These are phyloP conservation scores for Aspergillus niger DNA, from an alignment of 2,329 filamentous ascomycete species.

Conservation along the genomic window DNA sequence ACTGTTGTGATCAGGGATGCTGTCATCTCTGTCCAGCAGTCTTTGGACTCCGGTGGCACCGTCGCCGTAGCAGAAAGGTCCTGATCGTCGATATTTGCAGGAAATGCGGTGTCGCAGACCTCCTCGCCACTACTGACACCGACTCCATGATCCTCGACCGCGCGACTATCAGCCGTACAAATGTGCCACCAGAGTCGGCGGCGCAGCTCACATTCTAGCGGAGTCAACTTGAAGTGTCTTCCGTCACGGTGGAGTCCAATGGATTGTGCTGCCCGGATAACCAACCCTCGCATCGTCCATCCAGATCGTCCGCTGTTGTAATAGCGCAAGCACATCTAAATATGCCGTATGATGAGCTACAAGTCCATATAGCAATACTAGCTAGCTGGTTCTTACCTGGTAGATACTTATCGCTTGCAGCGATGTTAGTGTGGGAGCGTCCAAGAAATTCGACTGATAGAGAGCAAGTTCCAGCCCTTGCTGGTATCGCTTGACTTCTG, in stretches of 20 bases:
- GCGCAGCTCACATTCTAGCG: slow-evolving; percentile 58
- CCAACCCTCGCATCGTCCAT: slow-evolving; percentile 56
- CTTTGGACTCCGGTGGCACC: slow-evolving; percentile 50
- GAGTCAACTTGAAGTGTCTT: slow-evolving; percentile 50
- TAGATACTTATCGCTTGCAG: slow-evolving; percentile 42
- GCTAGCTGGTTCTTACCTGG: slow-evolving; percentile 28
- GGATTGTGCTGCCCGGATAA: slow-evolving; percentile 55
- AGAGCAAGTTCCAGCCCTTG: slow-evolving; percentile 42
- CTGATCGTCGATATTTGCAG: slow-evolving; percentile 56
- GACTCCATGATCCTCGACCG: slow-evolving; percentile 61
- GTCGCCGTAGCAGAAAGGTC: slow-evolving; percentile 54
- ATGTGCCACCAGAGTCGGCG: slow-evolving; percentile 59
- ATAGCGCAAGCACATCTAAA: slow-evolving; percentile 23
- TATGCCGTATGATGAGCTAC: slow-evolving; percentile 11
- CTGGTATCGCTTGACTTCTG: slow-evolving; percentile 25
- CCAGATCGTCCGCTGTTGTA: slow-evolving; percentile 27
- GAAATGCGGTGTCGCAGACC: slow-evolving; percentile 44
- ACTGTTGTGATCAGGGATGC: slow-evolving; percentile 58
- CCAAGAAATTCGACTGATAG: slow-evolving; percentile 44
- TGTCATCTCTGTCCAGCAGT: slow-evolving; percentile 61
- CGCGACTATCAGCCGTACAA: slow-evolving; percentile 45
- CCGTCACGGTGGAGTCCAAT: slow-evolving; percentile 55
- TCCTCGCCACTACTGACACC: slow-evolving; percentile 50
- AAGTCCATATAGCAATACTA: background rate
- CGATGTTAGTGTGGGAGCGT: slow-evolving; percentile 40